Conservation (phyloP, 2,329 filamentous ascomycete species). For the Chaetomiaceae sp. region DNA sequence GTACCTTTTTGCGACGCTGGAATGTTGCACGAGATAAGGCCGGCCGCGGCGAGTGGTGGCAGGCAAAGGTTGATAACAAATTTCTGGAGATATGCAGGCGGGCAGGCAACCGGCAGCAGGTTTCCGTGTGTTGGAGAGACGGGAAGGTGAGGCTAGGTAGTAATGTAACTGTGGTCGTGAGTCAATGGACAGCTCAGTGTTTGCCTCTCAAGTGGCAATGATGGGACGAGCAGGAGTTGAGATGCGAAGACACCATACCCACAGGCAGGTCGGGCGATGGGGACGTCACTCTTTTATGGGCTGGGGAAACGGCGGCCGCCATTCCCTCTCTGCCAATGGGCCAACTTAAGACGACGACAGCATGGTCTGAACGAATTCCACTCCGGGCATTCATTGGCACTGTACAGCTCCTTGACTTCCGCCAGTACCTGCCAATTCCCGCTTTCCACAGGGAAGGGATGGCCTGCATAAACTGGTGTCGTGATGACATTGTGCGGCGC, state of each 20-base stretch:
- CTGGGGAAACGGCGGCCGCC: not conserved
- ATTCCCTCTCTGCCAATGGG: not conserved
- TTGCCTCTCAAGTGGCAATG: not conserved
- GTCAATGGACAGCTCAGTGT: slow-evolving; percentile 5
- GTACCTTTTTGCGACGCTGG: slow-evolving; percentile 12
- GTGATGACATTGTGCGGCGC: slow-evolving; percentile 22
- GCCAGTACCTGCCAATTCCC: slow-evolving; percentile 10
- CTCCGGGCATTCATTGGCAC: slow-evolving; percentile 12
- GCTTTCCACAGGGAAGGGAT: slow-evolving; percentile 15
- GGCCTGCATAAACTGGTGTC: slow-evolving; percentile 17
- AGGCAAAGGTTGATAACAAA: slow-evolving; percentile 13
- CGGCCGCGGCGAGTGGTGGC: slow-evolving; percentile 17
- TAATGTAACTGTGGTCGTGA: not conserved
- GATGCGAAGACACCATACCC: slow-evolving; percentile 1
- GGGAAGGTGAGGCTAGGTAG: no score
- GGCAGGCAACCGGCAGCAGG: not conserved
- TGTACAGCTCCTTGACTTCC: slow-evolving; percentile 11
- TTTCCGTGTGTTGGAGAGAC: not conserved
- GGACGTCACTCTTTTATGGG: slow-evolving; percentile 15
- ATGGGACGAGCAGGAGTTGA: not conserved
- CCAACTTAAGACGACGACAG: slow-evolving; percentile 9
- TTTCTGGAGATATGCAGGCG: slow-evolving; percentile 19
- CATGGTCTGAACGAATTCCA: slow-evolving; percentile 4
- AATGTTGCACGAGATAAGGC: slow-evolving; percentile 22
- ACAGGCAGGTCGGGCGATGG: not conserved